A percentile compares a stretch with the other conserved stretches of the same genome.
Evolutionary conservation across 140 eudicot species (phyloP).

Genomic region (Flaveria floridana): DNA sequence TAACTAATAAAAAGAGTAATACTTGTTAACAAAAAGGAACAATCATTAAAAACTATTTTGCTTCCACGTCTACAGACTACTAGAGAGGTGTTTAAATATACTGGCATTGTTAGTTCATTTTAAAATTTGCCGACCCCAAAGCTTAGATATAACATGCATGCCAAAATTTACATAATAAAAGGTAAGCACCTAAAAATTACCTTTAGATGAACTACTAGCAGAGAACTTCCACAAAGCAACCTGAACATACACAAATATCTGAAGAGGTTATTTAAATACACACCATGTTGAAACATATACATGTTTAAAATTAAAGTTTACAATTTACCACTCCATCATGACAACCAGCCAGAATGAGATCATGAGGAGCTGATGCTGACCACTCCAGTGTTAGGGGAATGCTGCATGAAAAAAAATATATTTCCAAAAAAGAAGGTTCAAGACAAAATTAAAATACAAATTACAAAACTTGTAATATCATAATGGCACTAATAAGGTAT

Average conservation of each 20-base stretch:
- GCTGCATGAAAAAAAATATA: slow-evolving; percentile 41
- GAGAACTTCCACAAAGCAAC: slow-evolving; percentile 95
- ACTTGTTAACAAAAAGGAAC: background rate
- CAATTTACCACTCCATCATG: slow-evolving; percentile 93
- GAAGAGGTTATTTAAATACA: background rate
- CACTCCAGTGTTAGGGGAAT: slow-evolving; percentile 90
- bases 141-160: background rate
- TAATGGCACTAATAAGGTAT: background rate
- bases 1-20: slow-evolving; percentile 17
- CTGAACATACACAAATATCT: slow-evolving; percentile 44
- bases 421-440: background rate
- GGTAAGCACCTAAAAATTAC: slow-evolving; percentile 39
- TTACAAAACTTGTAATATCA: background rate
- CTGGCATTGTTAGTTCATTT: background rate
- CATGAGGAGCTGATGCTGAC: slow-evolving; percentile 90
- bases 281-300: background rate
- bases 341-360: slow-evolving; percentile 91
- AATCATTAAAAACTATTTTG: background rate
- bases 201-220: slow-evolving; percentile 47
- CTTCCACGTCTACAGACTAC: background rate
- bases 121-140: background rate
- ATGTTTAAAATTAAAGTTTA: background rate
- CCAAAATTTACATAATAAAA: slow-evolving; percentile 19
- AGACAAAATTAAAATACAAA: background rate
- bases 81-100: background rate